Conservation (phyloP, 2,329 filamentous ascomycete species). For the Pseudocercospora fijiensis region DNA sequence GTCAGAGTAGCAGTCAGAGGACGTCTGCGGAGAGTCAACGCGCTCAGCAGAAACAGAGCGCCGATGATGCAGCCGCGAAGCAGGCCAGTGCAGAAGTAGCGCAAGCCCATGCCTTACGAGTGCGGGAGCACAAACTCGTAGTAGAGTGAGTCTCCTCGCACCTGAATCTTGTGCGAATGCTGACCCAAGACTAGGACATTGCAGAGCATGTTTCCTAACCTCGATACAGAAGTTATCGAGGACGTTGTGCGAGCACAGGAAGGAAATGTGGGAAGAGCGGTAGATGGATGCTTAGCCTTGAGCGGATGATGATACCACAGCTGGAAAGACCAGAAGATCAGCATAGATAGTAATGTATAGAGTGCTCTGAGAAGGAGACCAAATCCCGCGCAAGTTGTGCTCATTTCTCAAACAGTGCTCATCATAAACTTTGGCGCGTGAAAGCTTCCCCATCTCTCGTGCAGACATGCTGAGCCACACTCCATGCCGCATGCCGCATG, state of each 20-base stretch:
- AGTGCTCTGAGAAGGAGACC: neutral
- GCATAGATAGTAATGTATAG: constrained; percentile 7
- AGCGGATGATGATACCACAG: constrained; percentile 31
- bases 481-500: neutral
- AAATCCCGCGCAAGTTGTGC: neutral
- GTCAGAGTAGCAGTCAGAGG: constrained; percentile 32
- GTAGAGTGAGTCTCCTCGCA: constrained; percentile 61
- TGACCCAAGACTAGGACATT: constrained; percentile 59
- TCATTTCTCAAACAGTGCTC: neutral
- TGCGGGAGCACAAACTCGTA: constrained; percentile 82
- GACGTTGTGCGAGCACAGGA: constrained; percentile 96
- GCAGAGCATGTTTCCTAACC: constrained; percentile 92
- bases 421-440: neutral
- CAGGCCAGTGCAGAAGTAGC: constrained; percentile 89
- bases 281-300: constrained; percentile 51
- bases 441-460: neutral
- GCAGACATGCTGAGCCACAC: neutral
- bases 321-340: neutral
- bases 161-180: neutral
- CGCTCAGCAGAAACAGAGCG: constrained; percentile 53
- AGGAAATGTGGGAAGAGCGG: constrained; percentile 59
- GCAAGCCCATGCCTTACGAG: constrained; percentile 78
- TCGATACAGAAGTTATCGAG: constrained; percentile 91
- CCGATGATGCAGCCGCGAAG: constrained; percentile 82
- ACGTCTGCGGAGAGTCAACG: constrained; percentile 23